Evolutionary conservation across 2,329 filamentous ascomycete species (phyloP), one percentile per base, ranked within the genome.

Genomic region (Lachnellula hyalina): DNA sequence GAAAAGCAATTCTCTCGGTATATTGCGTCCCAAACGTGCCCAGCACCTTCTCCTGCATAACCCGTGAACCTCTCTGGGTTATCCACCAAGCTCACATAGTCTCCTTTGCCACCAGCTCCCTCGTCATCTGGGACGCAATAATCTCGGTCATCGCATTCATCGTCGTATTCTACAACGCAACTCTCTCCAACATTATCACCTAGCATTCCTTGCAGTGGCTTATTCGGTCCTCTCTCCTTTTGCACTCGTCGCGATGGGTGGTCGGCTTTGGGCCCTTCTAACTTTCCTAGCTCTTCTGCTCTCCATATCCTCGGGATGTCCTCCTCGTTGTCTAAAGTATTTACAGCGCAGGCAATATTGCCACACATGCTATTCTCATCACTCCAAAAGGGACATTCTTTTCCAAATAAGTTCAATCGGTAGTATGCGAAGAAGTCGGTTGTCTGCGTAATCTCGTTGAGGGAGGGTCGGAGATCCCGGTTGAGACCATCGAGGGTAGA

Each of bases 341-440:
- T 91, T 17, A 99, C 94, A 11, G 93, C 89, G 70, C 94, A 99
- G 19, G 92, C 94, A 64, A 96, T 91, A 73, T 99, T 99, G 61
- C 92, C 94, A 73, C 94, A 99, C 80, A 96, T 89, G 71, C 90
- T 90, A 72, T 88, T 87, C 58, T 91, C 86, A 71, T 99, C 94
- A 68, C 86, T 83, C 93, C 94, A 99, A 71, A 97, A 99, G 0
- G 94, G 94, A 68, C 94, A 99, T 73, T 83, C 84, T 72, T 94
- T 96, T 72, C 95, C 88, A 73, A 90, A 99, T 19, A 99, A 81
- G 71, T 96, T 97, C 46, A 99, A 77, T 55, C 94, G 87, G 75
- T 97, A 99, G 73, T 97, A 91, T 51, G 93, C 93, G 74, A 99
- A 99, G 80, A 96, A 99, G 73, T 99, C 94, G 71, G 93, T 96